Base-by-base conservation (phyloP, 257 asterid species). In the Henckelia pumila region DNA sequence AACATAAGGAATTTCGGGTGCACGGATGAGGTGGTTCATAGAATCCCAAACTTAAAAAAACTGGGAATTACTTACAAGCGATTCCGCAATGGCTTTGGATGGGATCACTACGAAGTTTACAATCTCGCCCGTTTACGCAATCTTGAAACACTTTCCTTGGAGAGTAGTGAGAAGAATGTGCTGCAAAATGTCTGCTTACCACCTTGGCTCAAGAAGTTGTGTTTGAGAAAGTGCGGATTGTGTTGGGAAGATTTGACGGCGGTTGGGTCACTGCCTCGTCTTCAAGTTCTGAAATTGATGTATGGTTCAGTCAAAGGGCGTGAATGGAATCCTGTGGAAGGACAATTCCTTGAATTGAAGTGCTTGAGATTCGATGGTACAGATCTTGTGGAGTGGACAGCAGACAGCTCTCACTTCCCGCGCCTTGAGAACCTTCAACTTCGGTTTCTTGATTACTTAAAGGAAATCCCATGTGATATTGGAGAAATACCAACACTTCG, bases 261-360 rank as follows among this genome's bases (percentile, higher is more conserved):
- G 8, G 30, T 75, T 23, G 63, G 73, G 25, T 56, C 30, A 10
- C 28, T 75, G 32, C 73, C 72, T 7, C 55, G 60, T 33, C 76
- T 75, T 59, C 57, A 70, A 75, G 80, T 64, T 49, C 76, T 76
- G 14, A 70, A 70, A n/a, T n/a, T n/a, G n/a, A n/a, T n/a, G n/a
- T 61, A n/a, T 70, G 37, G 44, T 50, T 1, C 9, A 44, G 60
- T 70, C 29, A 3, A 24, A 25, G 26, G 47, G 55, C 7, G 47
- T 17, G 67, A 24, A 56, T 64, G 75, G 79, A 50, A 57, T 35
- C 68, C 68, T 17, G 19, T 60, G 7, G 72, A 58, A 33, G 79
- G 52, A 8, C 72, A 59, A 25, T 75, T 75, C 47, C n/a, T 5
- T 28, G n/a, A 58, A 7, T 14, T 69, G 33, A 20, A 56, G 65